A percentile compares a stretch with the other conserved stretches of the same genome.
These are phyloP conservation scores for Moesziomyces globuligerus DNA, from an alignment of 1,284 basidiomycete genomes.

Conservation along the genomic window DNA sequence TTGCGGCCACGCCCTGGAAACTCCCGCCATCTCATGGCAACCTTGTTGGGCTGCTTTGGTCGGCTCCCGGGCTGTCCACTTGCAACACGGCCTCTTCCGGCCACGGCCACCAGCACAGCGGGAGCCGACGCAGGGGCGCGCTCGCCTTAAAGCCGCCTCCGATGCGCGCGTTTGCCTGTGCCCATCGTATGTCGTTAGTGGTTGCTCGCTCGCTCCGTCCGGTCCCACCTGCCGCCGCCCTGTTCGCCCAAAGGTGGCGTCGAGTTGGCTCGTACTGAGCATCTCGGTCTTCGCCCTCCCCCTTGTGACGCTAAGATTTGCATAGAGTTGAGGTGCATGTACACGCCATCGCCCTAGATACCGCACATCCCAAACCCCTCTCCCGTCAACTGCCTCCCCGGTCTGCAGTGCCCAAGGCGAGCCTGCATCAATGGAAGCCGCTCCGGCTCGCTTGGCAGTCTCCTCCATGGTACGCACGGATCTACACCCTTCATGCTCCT, in stretches of 20 bases:
- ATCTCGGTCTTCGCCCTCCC: background rate
- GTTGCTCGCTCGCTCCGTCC: too few species aligned
- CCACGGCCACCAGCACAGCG: background rate
- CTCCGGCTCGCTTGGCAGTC: slow-evolving; percentile 2
- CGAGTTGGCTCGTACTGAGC: background rate
- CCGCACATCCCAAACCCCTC: background rate
- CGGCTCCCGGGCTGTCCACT: too few species aligned
- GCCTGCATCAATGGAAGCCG: slow-evolving; percentile 3
- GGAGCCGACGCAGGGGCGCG: background rate
- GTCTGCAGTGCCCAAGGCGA: too few species aligned
- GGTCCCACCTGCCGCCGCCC: too few species aligned
- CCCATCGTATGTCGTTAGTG: too few species aligned
- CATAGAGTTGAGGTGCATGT: slow-evolving; percentile 13
- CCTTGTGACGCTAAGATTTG: background rate
- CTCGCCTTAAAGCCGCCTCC: background rate
- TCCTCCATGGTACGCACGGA: slow-evolving; percentile 16
- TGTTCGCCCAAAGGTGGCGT: background rate
- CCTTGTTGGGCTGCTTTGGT: too few species aligned
- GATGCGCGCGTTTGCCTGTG: too few species aligned
- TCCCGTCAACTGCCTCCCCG: too few species aligned
- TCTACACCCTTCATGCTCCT: slow-evolving; percentile 16
- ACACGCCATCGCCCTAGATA: background rate
- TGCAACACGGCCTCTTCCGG: too few species aligned
- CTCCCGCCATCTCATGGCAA: background rate
- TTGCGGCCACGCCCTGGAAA: background rate